These are phyloP conservation scores for Gonapodya prolifera DNA, from an alignment of 192 early-diverging fungal species.

Conservation along the genomic window DNA sequence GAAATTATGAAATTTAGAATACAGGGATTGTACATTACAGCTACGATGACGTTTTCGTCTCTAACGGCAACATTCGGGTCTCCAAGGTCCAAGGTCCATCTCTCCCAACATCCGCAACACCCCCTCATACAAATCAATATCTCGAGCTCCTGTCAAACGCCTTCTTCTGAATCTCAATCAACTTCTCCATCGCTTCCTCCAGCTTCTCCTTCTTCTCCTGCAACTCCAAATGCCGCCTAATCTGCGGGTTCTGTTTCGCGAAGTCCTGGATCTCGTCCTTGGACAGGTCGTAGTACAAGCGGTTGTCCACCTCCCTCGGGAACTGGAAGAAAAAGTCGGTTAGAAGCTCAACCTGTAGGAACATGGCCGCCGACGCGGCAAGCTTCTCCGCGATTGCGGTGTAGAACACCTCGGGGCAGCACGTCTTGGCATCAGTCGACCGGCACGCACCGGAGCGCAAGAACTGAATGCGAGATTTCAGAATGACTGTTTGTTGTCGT, in stretches of 20 bases:
- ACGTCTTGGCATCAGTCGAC: constrained; percentile 66
- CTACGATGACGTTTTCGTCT: constrained; percentile 41
- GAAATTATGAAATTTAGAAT: too few species aligned
- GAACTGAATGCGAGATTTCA: constrained; percentile 71
- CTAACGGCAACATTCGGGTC: constrained; percentile 32
- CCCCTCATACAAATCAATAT: too few species aligned
- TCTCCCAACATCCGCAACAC: too few species aligned
- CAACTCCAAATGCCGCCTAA: constrained; percentile 72
- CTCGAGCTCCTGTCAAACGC: too few species aligned
- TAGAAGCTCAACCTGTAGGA: constrained; percentile 91
- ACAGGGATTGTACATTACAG: constrained; percentile 3
- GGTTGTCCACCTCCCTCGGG: constrained; percentile 85
- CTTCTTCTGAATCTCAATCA: too few species aligned
- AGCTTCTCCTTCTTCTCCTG: constrained; percentile 74
- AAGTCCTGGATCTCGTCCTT: constrained; percentile 71
- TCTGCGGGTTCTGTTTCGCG: constrained; percentile 75
- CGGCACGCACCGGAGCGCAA: constrained; percentile 70
- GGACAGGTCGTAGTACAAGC: constrained; percentile 75
- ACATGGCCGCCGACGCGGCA: constrained; percentile 89
- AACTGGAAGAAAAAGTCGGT: constrained; percentile 99
- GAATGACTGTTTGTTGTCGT: constrained; percentile 58
- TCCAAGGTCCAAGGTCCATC: too few species aligned
- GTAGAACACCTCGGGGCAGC: constrained; percentile 90
- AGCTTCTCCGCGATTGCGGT: constrained; percentile 88
- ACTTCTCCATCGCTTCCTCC: constrained; percentile 46